Evolutionary conservation across 1,139 yeast species (phyloP).

Genomic region (Hemisphaericaspora subhashii): DNA sequence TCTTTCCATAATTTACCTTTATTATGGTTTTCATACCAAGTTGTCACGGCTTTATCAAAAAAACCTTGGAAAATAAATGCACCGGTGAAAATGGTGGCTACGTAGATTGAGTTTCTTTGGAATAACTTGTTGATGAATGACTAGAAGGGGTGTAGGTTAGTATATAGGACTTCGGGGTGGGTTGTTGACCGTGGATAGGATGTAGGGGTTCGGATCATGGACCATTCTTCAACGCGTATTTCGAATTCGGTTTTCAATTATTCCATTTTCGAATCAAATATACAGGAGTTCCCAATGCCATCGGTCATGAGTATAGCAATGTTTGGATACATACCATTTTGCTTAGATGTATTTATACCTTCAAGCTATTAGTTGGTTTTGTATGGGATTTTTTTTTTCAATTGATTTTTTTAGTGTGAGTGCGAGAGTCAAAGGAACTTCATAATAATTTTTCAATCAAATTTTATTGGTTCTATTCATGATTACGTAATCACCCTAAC

Average conservation of each 20-base stretch:
- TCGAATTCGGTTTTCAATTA: too few species aligned
- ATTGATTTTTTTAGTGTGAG: conserved; percentile 3
- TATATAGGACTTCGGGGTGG: conserved; percentile 5
- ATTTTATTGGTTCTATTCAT: conserved; percentile 14
- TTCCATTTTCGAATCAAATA: too few species aligned
- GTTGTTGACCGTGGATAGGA: not conserved
- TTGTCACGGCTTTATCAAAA: conserved; percentile 77
- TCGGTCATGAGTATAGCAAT: too few species aligned
- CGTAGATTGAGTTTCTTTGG: conserved; percentile 92
- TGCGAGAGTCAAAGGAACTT: too few species aligned
- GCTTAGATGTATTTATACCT: too few species aligned
- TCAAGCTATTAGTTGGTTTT: too few species aligned
- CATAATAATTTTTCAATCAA: conserved; percentile 5
- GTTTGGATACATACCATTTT: too few species aligned
- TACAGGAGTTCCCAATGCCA: too few species aligned
- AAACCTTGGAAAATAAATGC: conserved; percentile 89
- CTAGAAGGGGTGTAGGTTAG: conserved; percentile 17
- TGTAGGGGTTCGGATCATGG: too few species aligned
- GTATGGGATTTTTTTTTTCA: not conserved
- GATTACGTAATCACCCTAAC: not conserved
- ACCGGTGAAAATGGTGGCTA: conserved; percentile 79
- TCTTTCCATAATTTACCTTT: conserved; percentile 97
- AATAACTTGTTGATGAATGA: conserved; percentile 50
- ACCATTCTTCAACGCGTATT: too few species aligned
- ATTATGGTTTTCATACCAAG: conserved; percentile 86